phyloP scores from a whole-genome alignment of 2,329 filamentous ascomycete genomes.

The Colletotrichum sp. region DNA sequence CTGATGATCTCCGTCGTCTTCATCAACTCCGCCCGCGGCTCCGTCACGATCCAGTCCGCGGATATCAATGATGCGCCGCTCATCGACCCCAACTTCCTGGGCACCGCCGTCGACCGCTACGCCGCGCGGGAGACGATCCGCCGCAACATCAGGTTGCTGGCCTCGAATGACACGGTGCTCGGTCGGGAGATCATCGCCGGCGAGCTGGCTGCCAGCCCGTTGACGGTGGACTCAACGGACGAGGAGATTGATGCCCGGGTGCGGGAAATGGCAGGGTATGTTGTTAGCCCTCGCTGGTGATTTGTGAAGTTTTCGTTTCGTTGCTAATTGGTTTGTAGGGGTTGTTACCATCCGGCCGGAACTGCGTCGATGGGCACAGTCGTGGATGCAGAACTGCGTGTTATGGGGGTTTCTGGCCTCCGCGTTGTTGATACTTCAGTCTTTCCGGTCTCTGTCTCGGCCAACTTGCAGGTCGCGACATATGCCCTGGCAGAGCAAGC shows the following conservation, averaged over 20 bases:
- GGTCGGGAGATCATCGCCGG: constrained; percentile 26
- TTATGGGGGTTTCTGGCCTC: constrained; percentile 39
- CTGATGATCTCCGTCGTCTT: background rate
- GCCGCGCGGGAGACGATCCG: constrained; percentile 29
- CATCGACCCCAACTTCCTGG: constrained; percentile 35
- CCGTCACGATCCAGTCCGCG: constrained; percentile 25
- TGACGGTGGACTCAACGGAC: constrained; percentile 26
- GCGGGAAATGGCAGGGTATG: constrained; percentile 16
- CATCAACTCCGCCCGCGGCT: constrained; percentile 31
- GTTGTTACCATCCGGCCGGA: constrained; percentile 33
- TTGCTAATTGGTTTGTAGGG: constrained; percentile 24
- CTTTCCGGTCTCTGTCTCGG: constrained; percentile 41
- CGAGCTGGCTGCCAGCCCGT: constrained; percentile 24
- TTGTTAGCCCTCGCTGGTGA: constrained; percentile 20
- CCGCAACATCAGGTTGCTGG: constrained; percentile 21
- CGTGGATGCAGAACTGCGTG: constrained; percentile 34
- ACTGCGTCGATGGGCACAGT: constrained; percentile 36
- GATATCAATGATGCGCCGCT: constrained; percentile 22
- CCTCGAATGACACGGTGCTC: background rate
- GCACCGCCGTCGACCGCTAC: constrained; percentile 34
- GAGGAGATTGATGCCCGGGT: constrained; percentile 32
- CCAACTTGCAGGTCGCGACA: constrained; percentile 54
- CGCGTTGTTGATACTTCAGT: constrained; percentile 43
- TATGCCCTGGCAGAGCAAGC: constrained; percentile 66
- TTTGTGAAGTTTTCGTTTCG: too few species aligned